Conservation (phyloP, 192 early-diverging fungal species). For the Blastocladiella britannica region DNA sequence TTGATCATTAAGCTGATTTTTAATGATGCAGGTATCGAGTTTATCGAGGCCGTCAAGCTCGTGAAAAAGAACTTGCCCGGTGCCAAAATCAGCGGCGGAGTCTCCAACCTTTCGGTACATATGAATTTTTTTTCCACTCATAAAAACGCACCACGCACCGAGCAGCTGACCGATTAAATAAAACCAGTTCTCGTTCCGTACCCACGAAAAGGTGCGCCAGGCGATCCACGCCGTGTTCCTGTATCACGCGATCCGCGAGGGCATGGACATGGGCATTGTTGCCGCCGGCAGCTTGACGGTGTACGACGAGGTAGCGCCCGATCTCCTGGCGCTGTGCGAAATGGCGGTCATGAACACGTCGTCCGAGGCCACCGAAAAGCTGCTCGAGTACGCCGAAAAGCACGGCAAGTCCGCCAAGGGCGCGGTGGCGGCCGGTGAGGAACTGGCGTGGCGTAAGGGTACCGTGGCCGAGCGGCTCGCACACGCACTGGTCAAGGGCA, state of each 20-base stretch:
- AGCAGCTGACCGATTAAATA: no score
- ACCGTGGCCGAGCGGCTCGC: constrained; percentile 53
- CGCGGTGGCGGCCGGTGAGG: constrained; percentile 27
- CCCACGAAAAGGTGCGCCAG: constrained; percentile 75
- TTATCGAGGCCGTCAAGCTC: constrained; percentile 49
- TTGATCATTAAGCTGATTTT: neutral
- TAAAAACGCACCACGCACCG: no score
- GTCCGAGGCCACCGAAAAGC: constrained; percentile 75
- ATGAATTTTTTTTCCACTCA: no score
- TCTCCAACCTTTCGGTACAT: constrained; percentile 92
- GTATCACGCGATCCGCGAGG: constrained; percentile 58
- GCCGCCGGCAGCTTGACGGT: constrained; percentile 90
- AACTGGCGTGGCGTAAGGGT: constrained; percentile 66
- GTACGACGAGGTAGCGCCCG: constrained; percentile 89
- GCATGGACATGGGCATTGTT: constrained; percentile 98
- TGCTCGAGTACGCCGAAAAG: constrained; percentile 71
- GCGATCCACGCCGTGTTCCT: constrained; percentile 94
- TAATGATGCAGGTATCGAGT: constrained; percentile 86
- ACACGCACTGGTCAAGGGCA: constrained; percentile 79
- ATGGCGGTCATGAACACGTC: constrained; percentile 83
- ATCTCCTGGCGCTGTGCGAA: constrained; percentile 78
- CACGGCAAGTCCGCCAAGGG: constrained; percentile 42
- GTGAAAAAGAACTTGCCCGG: constrained; percentile 70
- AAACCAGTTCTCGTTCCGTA: constrained; percentile 96
- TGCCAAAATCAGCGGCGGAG: constrained; percentile 86